These are phyloP conservation scores for Naumovozyma baii DNA, from an alignment of 805 yeast species.

Conservation along the genomic window DNA sequence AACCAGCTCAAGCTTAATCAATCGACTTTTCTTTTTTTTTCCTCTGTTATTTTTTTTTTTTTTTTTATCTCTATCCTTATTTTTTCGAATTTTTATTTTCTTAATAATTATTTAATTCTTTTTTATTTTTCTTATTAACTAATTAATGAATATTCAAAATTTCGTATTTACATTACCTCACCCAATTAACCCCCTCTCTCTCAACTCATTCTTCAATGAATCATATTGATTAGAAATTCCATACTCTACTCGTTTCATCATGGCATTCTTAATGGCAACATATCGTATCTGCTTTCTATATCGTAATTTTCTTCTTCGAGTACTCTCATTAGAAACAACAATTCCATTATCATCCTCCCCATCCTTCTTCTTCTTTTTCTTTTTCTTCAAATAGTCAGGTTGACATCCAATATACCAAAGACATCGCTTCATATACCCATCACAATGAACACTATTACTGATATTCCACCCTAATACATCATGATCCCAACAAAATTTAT, in stretches of 20 bases:
- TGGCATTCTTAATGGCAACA: slow-evolving; percentile 21
- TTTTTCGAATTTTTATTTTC: neutral
- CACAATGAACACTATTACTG: neutral
- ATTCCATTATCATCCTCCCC: neutral
- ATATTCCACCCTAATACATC: neutral
- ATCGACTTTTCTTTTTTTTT: neutral
- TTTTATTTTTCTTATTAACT: neutral
- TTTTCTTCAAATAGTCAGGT: slow-evolving; percentile 6
- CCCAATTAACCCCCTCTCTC: slow-evolving; percentile 9
- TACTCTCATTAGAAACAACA: neutral
- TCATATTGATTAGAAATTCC: slow-evolving; percentile 12
- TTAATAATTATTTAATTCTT: neutral
- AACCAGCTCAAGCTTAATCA: slow-evolving; percentile 1
- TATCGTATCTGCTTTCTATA: slow-evolving; percentile 15
- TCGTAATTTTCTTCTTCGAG: slow-evolving; percentile 6
- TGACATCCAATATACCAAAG: slow-evolving; percentile 19
- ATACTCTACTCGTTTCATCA: slow-evolving; percentile 23
- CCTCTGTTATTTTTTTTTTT: neutral
- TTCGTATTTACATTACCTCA: neutral
- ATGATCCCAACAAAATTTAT: neutral
- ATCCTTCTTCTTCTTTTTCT: neutral
- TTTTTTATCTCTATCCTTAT: neutral
- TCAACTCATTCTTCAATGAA: slow-evolving; percentile 27
- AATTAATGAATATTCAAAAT: neutral
- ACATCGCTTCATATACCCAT: slow-evolving; percentile 4